Percentiles rank a stretch among this genome's conserved stretches.
These are phyloP conservation scores for Filobasidium wieringae DNA, from an alignment of 768 basidiomycete species.

Conservation along the genomic window DNA sequence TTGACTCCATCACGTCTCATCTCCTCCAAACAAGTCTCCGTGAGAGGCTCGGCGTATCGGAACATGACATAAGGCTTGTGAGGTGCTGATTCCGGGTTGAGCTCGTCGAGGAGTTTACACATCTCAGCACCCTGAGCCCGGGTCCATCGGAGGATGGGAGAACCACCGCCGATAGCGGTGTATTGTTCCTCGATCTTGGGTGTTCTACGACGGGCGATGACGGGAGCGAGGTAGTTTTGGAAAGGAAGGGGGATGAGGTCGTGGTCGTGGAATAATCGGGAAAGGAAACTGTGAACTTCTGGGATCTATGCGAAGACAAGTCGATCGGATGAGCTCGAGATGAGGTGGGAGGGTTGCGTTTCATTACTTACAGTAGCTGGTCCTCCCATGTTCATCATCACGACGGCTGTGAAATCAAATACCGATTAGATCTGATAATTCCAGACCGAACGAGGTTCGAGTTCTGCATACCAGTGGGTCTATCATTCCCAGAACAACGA, in stretches of 20 bases:
- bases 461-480: neutral
- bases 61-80: constrained; percentile 96
- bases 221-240: constrained; percentile 72
- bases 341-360: neutral
- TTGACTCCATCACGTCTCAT: constrained; percentile 84
- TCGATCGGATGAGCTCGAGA: neutral
- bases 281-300: constrained; percentile 86
- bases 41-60: constrained; percentile 78
- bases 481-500: neutral
- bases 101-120: constrained; percentile 80
- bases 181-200: constrained; percentile 93
- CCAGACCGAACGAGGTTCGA: too few species aligned
- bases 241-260: constrained; percentile 94
- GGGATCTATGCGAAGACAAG: constrained; percentile 50
- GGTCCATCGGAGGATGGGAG: constrained; percentile 86
- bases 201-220: constrained; percentile 77
- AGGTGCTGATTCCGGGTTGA: constrained; percentile 83
- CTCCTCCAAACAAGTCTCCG: constrained; percentile 64
- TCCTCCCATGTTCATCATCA: constrained; percentile 99
- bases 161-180: constrained; percentile 86
- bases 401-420: constrained; percentile 50
- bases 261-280: constrained; percentile 75
- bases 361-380: constrained; percentile 62
- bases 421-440: neutral
- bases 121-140: constrained; percentile 77